Conservation (phyloP, 805 yeast species). For the Candida boidinii region DNA sequence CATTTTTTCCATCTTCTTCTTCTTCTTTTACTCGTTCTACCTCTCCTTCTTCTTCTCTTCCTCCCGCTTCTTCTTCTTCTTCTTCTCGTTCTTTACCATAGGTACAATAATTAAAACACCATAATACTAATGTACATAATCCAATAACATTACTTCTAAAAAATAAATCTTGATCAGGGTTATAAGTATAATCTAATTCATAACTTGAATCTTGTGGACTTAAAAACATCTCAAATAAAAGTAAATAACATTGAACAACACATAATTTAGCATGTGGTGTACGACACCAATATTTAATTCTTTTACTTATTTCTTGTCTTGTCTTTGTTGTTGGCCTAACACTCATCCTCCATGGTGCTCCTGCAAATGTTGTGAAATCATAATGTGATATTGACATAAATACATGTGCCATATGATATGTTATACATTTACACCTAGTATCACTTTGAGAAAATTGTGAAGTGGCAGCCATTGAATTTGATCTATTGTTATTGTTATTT, state of each 20-base stretch:
- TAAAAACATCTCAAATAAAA: constrained; percentile 54
- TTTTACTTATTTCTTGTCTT: constrained; percentile 36
- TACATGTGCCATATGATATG: constrained; percentile 67
- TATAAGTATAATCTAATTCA: constrained; percentile 35
- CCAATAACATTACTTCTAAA: constrained; percentile 34
- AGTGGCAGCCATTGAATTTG: constrained; percentile 16
- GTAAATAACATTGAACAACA: constrained; percentile 52
- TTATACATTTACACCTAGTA: constrained; percentile 53
- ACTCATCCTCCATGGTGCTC: constrained; percentile 76
- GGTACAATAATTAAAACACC: constrained; percentile 41
- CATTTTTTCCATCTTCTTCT: too few species aligned
- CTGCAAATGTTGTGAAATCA: constrained; percentile 72
- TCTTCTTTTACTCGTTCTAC: too few species aligned
- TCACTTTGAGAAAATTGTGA: constrained; percentile 27
- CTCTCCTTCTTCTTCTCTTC: neutral
- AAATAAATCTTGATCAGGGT: constrained; percentile 43
- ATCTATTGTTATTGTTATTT: neutral
- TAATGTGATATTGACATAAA: constrained; percentile 65
- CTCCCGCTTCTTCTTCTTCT: constrained; percentile 1
- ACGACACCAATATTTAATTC: constrained; percentile 46
- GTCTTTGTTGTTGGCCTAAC: constrained; percentile 47
- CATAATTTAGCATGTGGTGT: constrained; percentile 41
- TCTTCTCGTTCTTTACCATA: constrained; percentile 35
- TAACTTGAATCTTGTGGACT: constrained; percentile 38
- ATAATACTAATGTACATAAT: constrained; percentile 34